Percentiles rank a stretch among this genome's conserved stretches.
Evolutionary conservation across 2,329 filamentous ascomycete species (phyloP).

Genomic region (Proliferodiscus dingleyae): DNA sequence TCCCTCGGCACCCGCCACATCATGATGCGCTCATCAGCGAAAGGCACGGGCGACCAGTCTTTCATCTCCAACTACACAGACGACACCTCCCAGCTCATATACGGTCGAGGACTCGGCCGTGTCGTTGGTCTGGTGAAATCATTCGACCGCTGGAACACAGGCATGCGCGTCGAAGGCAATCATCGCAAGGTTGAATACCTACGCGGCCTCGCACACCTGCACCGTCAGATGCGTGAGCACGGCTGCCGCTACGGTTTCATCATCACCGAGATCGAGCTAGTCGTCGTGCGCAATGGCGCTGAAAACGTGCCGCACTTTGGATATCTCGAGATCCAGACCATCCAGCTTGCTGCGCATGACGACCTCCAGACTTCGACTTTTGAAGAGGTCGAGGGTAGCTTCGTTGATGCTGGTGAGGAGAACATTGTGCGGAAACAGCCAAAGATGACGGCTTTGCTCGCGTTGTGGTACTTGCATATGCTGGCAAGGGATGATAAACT

Average conservation of each 20-base stretch:
- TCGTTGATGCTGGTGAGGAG: slow-evolving; percentile 29
- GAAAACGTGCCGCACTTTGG: slow-evolving; percentile 76
- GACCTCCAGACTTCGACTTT: slow-evolving; percentile 17
- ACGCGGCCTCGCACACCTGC: slow-evolving; percentile 76
- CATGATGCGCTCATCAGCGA: slow-evolving; percentile 29
- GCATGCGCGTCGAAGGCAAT: slow-evolving; percentile 81
- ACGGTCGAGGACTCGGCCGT: slow-evolving; percentile 50
- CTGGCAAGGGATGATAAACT: slow-evolving; percentile 58
- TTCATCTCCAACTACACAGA: slow-evolving; percentile 50
- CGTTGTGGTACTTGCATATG: slow-evolving; percentile 74
- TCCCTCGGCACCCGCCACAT: slow-evolving; percentile 64
- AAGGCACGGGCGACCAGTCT: slow-evolving; percentile 30
- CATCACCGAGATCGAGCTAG: slow-evolving; percentile 90
- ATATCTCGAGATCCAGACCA: slow-evolving; percentile 69
- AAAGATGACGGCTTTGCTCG: slow-evolving; percentile 68
- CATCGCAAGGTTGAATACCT: slow-evolving; percentile 87
- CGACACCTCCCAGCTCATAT: slow-evolving; percentile 42
- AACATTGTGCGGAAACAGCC: slow-evolving; percentile 43
- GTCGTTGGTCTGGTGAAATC: slow-evolving; percentile 83
- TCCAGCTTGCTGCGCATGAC: slow-evolving; percentile 47
- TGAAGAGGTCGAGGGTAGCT: slow-evolving; percentile 18
- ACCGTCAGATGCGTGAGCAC: slow-evolving; percentile 90
- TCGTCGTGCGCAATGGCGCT: slow-evolving; percentile 77
- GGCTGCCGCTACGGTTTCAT: slow-evolving; percentile 93
- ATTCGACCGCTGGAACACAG: slow-evolving; percentile 92